These are phyloP conservation scores for Geoglossum cookeanum DNA, from an alignment of 2,329 filamentous ascomycete species.

Conservation along the genomic window DNA sequence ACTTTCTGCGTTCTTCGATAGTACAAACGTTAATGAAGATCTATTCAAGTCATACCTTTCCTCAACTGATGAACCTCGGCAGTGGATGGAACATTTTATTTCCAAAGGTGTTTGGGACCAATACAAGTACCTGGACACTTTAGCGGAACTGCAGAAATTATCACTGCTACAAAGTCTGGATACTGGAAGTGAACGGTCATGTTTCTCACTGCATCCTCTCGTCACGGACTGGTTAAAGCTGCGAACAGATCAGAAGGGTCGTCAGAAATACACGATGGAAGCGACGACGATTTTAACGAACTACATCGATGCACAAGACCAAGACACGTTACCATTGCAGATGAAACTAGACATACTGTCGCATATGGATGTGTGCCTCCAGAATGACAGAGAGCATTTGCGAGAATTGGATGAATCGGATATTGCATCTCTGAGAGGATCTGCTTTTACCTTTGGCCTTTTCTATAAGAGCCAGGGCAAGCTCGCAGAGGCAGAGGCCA, in stretches of 20 bases:
- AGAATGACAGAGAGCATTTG: not conserved
- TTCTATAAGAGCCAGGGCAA: not conserved
- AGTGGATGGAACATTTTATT: constrained; percentile 5
- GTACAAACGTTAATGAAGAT: constrained; percentile 4
- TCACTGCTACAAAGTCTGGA: constrained; percentile 4
- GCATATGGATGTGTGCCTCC: constrained; percentile 4
- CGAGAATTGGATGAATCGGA: too few relatives aligned
- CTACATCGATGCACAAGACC: not conserved
- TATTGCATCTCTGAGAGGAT: too few relatives aligned
- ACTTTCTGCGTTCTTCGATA: constrained; percentile 4
- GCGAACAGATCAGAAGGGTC: not conserved
- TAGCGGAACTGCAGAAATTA: constrained; percentile 1
- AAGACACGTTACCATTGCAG: not conserved
- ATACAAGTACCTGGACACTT: constrained; percentile 2
- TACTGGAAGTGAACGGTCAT: not conserved
- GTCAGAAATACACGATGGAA: constrained; percentile 3
- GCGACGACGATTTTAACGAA: constrained; percentile 3
- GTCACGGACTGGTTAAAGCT: constrained; percentile 5
- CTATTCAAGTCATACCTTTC: constrained; percentile 2
- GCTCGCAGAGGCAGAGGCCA: not conserved
- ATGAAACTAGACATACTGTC: constrained; percentile 3
- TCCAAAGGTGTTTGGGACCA: constrained; percentile 1
- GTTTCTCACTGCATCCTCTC: constrained; percentile 6
- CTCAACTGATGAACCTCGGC: not conserved
- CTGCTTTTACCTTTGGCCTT: too few relatives aligned